Conservation (phyloP, 2,329 filamentous ascomycete species). For the Paradendryphiella salina region DNA sequence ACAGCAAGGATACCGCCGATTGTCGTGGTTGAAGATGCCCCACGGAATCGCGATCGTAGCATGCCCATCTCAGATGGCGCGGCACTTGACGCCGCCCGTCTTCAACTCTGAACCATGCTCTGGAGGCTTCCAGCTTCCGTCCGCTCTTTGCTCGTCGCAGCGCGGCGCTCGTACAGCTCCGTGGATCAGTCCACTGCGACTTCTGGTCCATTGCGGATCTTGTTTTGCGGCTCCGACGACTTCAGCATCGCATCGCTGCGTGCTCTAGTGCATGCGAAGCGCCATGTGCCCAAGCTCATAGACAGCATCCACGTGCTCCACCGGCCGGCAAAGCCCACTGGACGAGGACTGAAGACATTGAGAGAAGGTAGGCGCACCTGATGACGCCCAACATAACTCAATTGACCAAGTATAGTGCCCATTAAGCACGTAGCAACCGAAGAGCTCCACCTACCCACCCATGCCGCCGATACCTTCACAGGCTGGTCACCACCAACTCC, state of each 20-base stretch:
- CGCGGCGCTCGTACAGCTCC: conserved; percentile 17
- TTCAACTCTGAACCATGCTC: conserved; percentile 16
- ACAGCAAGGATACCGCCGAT: conserved; percentile 3
- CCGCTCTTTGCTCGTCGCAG: conserved; percentile 21
- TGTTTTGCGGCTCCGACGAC: conserved; percentile 92
- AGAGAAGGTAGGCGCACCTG: conserved; percentile 59
- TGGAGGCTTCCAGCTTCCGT: conserved; percentile 25
- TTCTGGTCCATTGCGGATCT: conserved; percentile 69
- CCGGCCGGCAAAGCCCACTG: conserved; percentile 74
- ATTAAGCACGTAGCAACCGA: conserved; percentile 66
- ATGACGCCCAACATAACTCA: background rate
- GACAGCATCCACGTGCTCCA: conserved; percentile 84
- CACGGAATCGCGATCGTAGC: conserved; percentile 13
- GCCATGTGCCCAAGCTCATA: conserved; percentile 41
- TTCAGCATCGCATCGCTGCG: conserved; percentile 81
- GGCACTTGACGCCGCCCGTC: conserved; percentile 9
- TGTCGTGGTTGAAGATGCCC: conserved; percentile 13
- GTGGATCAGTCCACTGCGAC: conserved; percentile 5
- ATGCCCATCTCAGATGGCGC: conserved; percentile 3
- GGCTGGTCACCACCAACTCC: conserved; percentile 63
- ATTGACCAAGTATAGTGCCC: conserved; percentile 61
- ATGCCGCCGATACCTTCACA: conserved; percentile 80
- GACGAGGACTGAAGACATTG: conserved; percentile 72
- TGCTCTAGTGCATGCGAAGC: conserved; percentile 67
- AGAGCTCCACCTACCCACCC: conserved; percentile 66